These are phyloP conservation scores for Phaeoacremonium minimum DNA, from an alignment of 2,329 filamentous ascomycete genomes.

Conservation along the genomic window DNA sequence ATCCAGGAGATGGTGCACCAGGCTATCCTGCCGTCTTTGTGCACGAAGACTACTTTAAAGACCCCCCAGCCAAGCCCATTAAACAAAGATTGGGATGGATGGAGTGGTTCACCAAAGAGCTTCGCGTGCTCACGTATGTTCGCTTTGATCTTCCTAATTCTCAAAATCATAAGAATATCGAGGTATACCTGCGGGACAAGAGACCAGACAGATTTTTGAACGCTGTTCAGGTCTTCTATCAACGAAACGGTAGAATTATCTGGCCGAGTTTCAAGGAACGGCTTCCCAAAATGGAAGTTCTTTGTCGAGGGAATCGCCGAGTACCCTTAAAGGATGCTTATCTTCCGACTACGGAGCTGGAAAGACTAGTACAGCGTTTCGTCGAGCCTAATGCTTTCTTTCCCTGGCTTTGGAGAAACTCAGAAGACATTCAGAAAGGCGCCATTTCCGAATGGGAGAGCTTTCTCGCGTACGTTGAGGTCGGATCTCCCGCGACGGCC, in stretches of 20 bases:
- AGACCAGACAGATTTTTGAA: slow-evolving; percentile 14
- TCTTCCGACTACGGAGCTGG: slow-evolving; percentile 9
- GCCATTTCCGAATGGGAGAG: slow-evolving; percentile 6
- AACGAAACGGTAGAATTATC: neutral
- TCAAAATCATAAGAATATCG: too few relatives aligned
- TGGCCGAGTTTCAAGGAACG: slow-evolving; percentile 2
- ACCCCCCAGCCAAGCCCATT: slow-evolving; percentile 1
- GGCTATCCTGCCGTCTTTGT: slow-evolving; percentile 7
- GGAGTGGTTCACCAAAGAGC: slow-evolving; percentile 7
- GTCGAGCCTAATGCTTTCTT: slow-evolving; percentile 8
- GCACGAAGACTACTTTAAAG: slow-evolving; percentile 8
- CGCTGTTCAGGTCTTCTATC: slow-evolving; percentile 2
- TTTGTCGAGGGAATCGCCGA: neutral
- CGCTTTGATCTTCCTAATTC: neutral
- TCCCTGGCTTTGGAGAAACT: slow-evolving; percentile 12
- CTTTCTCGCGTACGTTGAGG: neutral
- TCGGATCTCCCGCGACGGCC: slow-evolving; percentile 2
- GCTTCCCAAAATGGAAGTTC: neutral
- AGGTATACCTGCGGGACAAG: slow-evolving; percentile 7
- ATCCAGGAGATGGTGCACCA: slow-evolving; percentile 7
- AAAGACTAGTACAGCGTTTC: slow-evolving; percentile 6
- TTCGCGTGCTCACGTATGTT: neutral
- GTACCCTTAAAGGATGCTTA: slow-evolving; percentile 7
- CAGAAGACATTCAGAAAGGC: neutral
- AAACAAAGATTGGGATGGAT: neutral